Evolutionary conservation across 2,329 filamentous ascomycete genomes (phyloP).

Genomic region (Arthrobotrys megalospora): DNA sequence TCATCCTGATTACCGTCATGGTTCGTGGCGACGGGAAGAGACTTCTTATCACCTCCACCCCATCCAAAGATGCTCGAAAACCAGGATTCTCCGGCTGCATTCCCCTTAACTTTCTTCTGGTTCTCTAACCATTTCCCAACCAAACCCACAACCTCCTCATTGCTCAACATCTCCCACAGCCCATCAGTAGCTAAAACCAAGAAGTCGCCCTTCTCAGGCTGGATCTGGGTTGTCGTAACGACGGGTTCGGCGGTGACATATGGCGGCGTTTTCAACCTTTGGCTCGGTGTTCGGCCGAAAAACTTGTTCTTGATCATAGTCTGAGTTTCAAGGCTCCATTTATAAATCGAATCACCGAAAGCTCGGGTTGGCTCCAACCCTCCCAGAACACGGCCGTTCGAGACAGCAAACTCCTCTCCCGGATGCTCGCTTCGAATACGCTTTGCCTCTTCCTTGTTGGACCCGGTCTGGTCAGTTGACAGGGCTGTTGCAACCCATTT

Average conservation of each 20-base stretch:
- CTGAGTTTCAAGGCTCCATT: conserved; percentile 90
- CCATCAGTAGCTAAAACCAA: conserved; percentile 97
- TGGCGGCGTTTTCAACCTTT: conserved; percentile 87
- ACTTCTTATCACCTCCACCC: conserved; percentile 72
- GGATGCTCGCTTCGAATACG: conserved; percentile 89
- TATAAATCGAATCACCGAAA: conserved; percentile 97
- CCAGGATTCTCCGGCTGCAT: conserved; percentile 72
- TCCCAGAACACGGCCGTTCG: conserved; percentile 90
- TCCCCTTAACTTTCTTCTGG: conserved; percentile 70
- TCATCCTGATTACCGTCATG: conserved; percentile 72
- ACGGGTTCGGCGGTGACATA: conserved; percentile 98
- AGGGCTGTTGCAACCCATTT: conserved; percentile 94
- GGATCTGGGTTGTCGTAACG: conserved; percentile 91
- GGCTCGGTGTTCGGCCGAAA: conserved; percentile 85
- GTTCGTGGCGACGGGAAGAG: conserved; percentile 75
- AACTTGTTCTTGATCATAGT: conserved; percentile 86
- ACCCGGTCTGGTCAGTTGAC: conserved; percentile 93
- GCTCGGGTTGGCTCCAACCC: conserved; percentile 92
- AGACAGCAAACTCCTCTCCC: conserved; percentile 86
- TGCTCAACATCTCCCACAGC: conserved; percentile 98
- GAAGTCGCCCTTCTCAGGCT: conserved; percentile 92
- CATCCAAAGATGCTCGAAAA: conserved; percentile 74
- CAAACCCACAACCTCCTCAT: conserved; percentile 96
- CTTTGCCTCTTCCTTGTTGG: conserved; percentile 85
- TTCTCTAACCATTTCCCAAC: conserved; percentile 97